Conservation (phyloP, 306 rosid species). For the Acacia crassicarpa region DNA sequence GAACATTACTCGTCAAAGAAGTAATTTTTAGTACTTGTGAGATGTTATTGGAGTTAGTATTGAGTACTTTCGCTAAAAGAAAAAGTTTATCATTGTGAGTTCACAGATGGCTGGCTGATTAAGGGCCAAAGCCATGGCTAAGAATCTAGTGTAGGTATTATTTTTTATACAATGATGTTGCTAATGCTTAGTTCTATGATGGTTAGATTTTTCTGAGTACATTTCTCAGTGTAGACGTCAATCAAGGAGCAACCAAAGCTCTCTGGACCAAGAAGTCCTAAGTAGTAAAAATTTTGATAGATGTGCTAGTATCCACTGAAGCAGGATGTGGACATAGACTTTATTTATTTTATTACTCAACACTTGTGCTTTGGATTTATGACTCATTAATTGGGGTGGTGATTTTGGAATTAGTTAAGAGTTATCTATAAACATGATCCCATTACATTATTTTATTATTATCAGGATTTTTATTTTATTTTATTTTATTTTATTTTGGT, state of each 20-base stretch:
- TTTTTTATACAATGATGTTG: not conserved
- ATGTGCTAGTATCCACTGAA: not conserved
- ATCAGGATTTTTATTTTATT: too few relatives aligned
- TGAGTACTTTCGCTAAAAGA: not conserved
- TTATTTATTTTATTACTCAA: not conserved
- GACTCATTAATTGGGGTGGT: not conserved
- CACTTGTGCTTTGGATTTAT: not conserved
- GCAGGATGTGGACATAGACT: not conserved
- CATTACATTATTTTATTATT: not conserved
- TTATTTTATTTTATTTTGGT: too few relatives aligned
- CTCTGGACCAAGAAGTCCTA: not conserved
- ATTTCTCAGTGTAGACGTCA: not conserved
- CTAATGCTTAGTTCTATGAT: not conserved
- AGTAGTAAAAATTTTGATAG: not conserved
- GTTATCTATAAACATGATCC: not conserved
- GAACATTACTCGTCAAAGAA: not conserved
- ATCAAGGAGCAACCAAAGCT: not conserved
- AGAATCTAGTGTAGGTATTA: not conserved
- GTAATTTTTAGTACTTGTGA: not conserved
- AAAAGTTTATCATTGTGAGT: not conserved
- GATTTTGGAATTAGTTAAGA: not conserved
- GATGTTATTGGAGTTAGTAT: not conserved
- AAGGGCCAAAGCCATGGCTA: not conserved
- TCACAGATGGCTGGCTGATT: not conserved
- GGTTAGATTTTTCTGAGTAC: not conserved